phyloP scores from a whole-genome alignment of 306 rosid species.

The Prunus davidiana region DNA sequence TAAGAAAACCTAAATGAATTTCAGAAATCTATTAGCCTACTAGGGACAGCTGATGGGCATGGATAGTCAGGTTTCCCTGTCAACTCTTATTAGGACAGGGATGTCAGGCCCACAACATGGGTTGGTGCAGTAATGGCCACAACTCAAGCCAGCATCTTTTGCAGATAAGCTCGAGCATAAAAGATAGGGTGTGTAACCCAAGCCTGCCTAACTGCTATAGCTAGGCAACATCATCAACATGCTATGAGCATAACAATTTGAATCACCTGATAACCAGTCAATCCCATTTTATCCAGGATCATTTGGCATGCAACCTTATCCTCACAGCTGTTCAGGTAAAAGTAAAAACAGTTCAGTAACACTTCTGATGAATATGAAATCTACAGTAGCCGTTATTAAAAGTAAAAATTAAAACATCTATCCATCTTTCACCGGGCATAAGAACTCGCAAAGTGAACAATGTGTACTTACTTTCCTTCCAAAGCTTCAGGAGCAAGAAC shows the following conservation, averaged over 20 bases:
- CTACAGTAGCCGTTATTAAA: neutral
- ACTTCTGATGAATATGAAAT: neutral
- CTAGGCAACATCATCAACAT: constrained; percentile 24
- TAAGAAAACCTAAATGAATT: neutral
- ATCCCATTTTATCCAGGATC: constrained; percentile 87
- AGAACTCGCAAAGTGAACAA: constrained; percentile 10
- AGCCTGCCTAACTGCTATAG: constrained; percentile 4
- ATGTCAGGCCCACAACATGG: neutral
- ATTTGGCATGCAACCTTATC: constrained; percentile 88
- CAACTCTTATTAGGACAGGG: neutral
- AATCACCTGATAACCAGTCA: constrained; percentile 97
- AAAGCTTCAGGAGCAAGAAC: constrained; percentile 97
- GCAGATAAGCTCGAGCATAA: neutral
- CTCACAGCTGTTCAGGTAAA: constrained; percentile 65
- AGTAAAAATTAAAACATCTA: neutral
- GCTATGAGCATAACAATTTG: constrained; percentile 22
- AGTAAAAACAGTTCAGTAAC: constrained; percentile 14
- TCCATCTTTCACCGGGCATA: neutral
- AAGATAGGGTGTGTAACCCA: neutral
- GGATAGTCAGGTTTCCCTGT: neutral
- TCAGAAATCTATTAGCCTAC: neutral
- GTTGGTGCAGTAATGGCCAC: neutral
- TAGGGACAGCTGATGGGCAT: neutral
- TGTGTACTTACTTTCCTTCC: constrained; percentile 83
- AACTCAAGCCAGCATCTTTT: neutral